These are phyloP conservation scores for Apiospora pterosperma DNA, from an alignment of 2,329 filamentous ascomycete genomes.

Conservation along the genomic window DNA sequence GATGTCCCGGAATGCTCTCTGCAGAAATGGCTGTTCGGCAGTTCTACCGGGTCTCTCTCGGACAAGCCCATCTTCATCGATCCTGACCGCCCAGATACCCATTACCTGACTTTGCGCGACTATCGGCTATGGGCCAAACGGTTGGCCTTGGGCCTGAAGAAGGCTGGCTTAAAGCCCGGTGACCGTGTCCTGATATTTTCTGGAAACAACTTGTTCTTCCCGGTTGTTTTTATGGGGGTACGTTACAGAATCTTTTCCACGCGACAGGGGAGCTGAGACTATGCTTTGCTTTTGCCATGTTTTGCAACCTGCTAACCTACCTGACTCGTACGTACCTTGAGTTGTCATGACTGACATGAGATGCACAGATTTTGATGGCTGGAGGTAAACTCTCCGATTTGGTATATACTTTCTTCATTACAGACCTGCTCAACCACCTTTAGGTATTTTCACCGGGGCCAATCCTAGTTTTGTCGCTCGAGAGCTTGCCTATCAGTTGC, in stretches of 20 bases:
- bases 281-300: not conserved
- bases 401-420: not conserved
- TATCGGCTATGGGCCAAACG: conserved; percentile 71
- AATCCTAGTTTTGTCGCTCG: conserved; percentile 67
- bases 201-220: conserved; percentile 71
- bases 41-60: conserved; percentile 38
- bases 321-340: not conserved
- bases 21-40: conserved; percentile 54
- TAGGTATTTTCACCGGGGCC: conserved; percentile 71
- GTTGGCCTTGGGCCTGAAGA: conserved; percentile 63
- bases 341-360: not conserved
- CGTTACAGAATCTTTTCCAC: conserved; percentile 13
- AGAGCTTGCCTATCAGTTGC: conserved; percentile 73
- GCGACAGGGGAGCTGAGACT: not conserved
- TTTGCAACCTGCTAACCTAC: not conserved
- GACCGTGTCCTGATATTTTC: conserved; percentile 74
- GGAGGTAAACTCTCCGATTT: not conserved
- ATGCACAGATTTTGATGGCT: conserved; percentile 1
- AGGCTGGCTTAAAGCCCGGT: conserved; percentile 60
- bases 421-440: not conserved
- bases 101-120: conserved; percentile 59
- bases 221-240: conserved; percentile 66
- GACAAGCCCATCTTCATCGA: conserved; percentile 56
- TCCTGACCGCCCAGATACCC: conserved; percentile 62
- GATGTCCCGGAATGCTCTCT: conserved; percentile 46